Evolutionary conservation across 805 yeast species (phyloP), one percentile per base, ranked within the genome.

Genomic region (Suhomyces pyralidae): DNA sequence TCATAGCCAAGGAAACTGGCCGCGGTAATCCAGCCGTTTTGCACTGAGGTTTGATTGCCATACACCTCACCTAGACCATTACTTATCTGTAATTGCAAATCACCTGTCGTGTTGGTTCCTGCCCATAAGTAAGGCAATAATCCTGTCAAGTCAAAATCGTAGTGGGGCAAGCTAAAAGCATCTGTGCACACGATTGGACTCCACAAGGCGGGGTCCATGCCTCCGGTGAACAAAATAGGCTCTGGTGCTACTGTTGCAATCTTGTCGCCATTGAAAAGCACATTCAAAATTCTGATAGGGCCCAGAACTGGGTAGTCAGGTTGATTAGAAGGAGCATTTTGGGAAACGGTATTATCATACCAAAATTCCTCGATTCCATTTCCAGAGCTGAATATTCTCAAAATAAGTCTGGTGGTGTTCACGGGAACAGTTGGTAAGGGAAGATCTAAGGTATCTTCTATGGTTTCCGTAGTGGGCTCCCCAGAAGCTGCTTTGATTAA

Each of bases 301-400:
- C 94, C 94, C 63, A 83, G 86, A 6, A 88, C 88, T 10, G 67
- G 62, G 15, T 80, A 71, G 46, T 73, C 77, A 20, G 69, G 60
- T 1, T 61, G 55, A 55, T 81, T 82, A n/a, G 61, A 60, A 40
- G 72, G 63, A n/a, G 65, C 68, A 56, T 67, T 77, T 45, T 71
- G 63, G 58, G 83, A 88, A 43, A 85, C 54, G 9, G 76, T 71
- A 57, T 88, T 86, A 2, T 83, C 68, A 66, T 85, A 90, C 96
- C 96, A 90, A 61, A 88, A 87, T 65, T 90, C 96, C 67, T 90
- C 97, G 34, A 79, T 83, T 2, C 85, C 86, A 60, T 86, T 88
- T 2, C 94, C 96, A 17, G 88, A 81, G 10, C 86, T 82, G 57
- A 82, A 83, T 5, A 90, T 64, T 9, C 85, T 78, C 30, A 89